These are phyloP conservation scores for Mycosarcoma maydis DNA, from an alignment of 1,284 basidiomycete species.

Conservation along the genomic window DNA sequence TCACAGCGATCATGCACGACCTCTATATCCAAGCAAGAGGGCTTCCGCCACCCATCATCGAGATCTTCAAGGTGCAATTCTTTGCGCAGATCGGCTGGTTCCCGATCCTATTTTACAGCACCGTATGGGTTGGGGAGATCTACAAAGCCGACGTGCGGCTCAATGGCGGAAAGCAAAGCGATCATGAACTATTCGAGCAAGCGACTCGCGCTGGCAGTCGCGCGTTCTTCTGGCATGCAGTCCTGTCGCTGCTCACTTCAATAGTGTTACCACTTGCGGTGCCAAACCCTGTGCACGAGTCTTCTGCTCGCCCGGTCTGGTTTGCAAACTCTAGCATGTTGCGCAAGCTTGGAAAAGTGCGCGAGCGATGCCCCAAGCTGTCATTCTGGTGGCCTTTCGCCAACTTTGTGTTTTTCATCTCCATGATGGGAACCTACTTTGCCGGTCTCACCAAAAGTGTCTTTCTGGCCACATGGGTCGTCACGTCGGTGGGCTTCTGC, in stretches of 20 bases:
- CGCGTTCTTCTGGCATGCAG: slow-evolving; percentile 80
- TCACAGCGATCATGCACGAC: slow-evolving; percentile 16
- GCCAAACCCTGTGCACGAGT: slow-evolving; percentile 35
- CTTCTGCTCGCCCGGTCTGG: slow-evolving; percentile 8
- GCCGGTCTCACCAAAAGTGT: slow-evolving; percentile 58
- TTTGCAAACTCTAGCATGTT: slow-evolving; percentile 11
- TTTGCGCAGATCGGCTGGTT: slow-evolving; percentile 64
- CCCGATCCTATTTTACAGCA: slow-evolving; percentile 58
- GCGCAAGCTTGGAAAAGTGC: slow-evolving; percentile 12
- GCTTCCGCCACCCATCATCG: slow-evolving; percentile 47
- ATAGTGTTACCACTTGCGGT: slow-evolving; percentile 80
- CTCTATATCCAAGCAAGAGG: slow-evolving; percentile 34
- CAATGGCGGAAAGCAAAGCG: slow-evolving; percentile 33
- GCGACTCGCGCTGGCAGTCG: slow-evolving; percentile 83
- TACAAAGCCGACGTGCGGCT: slow-evolving; percentile 45
- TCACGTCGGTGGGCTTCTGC: slow-evolving; percentile 70
- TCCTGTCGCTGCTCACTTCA: slow-evolving; percentile 78
- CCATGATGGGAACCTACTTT: slow-evolving; percentile 54
- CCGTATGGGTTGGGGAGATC: slow-evolving; percentile 61
- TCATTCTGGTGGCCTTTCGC: slow-evolving; percentile 57
- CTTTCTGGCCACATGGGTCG: slow-evolving; percentile 68
- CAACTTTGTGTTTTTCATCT: slow-evolving; percentile 47
- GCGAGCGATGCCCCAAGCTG: slow-evolving; percentile 36
- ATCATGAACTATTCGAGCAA: slow-evolving; percentile 68
- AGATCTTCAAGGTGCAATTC: slow-evolving; percentile 59